phyloP scores from a whole-genome alignment of 371 early-diverging fungal species.

The Mortierella sp. region DNA sequence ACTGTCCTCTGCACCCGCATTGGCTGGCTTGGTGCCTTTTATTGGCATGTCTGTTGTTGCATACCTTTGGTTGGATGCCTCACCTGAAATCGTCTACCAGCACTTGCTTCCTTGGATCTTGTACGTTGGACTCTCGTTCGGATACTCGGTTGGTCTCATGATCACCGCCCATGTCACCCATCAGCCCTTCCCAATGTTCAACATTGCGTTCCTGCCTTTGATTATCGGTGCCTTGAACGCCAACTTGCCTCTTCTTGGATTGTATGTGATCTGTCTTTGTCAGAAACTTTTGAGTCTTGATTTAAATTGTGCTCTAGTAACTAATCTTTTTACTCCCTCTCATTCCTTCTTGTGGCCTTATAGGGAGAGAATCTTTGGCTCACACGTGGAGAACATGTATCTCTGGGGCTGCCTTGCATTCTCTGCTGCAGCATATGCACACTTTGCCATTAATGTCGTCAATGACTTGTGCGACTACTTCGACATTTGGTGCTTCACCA shows the following conservation, averaged over 20 bases:
- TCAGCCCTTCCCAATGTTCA: conserved; percentile 80
- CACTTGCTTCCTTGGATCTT: conserved; percentile 78
- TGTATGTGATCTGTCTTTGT: conserved; percentile 58
- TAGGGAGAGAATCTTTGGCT: conserved; percentile 59
- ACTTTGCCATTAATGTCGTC: conserved; percentile 81
- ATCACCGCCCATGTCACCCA: conserved; percentile 91
- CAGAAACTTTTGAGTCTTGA: not conserved
- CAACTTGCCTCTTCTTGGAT: conserved; percentile 64
- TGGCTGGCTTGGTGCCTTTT: conserved; percentile 77
- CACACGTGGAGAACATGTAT: conserved; percentile 63
- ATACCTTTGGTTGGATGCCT: conserved; percentile 78
- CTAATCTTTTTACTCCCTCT: too few species aligned
- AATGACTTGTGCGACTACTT: conserved; percentile 85
- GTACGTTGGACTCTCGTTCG: conserved; percentile 84
- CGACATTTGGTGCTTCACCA: conserved; percentile 87
- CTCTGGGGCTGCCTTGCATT: conserved; percentile 68
- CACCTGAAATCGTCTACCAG: conserved; percentile 73
- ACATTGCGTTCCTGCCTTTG: conserved; percentile 72
- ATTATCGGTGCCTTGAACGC: conserved; percentile 78
- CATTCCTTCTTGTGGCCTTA: not conserved
- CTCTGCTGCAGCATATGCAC: conserved; percentile 72
- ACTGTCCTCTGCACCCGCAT: conserved; percentile 64
- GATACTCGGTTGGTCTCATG: conserved; percentile 87
- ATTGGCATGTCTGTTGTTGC: conserved; percentile 64
- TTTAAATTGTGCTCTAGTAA: not conserved